A percentile compares a stretch with the other conserved stretches of the same genome.
Evolutionary conservation across 2,329 filamentous ascomycete genomes (phyloP).

Genomic region (Fusarium nematophilum): DNA sequence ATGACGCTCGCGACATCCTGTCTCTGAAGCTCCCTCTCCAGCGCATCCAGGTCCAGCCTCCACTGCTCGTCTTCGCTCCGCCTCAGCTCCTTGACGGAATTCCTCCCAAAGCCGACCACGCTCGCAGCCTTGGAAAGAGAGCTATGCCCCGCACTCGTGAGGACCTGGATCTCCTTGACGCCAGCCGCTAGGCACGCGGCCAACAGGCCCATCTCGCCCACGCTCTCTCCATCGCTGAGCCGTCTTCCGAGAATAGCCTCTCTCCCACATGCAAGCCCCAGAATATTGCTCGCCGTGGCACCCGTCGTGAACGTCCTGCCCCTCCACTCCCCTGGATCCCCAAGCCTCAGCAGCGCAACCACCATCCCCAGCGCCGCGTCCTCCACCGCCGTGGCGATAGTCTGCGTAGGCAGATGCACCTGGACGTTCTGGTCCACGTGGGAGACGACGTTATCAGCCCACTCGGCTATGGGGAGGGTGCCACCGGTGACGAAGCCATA

Average conservation of each 20-base stretch:
- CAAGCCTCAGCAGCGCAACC: slow-evolving; percentile 72
- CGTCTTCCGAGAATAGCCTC: slow-evolving; percentile 68
- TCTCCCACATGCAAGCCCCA: slow-evolving; percentile 74
- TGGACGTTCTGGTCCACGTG: slow-evolving; percentile 85
- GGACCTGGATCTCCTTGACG: slow-evolving; percentile 76
- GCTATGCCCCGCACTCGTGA: slow-evolving; percentile 86
- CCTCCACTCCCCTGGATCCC: slow-evolving; percentile 70
- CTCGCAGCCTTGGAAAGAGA: slow-evolving; percentile 86
- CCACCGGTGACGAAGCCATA: slow-evolving; percentile 93
- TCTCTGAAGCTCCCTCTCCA: slow-evolving; percentile 69
- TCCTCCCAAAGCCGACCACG: slow-evolving; percentile 80
- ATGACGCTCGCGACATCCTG: slow-evolving; percentile 76
- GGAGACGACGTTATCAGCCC: slow-evolving; percentile 87
- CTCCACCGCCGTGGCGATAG: slow-evolving; percentile 81
- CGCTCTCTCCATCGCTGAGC: slow-evolving; percentile 50
- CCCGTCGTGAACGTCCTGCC: slow-evolving; percentile 68
- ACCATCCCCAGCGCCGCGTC: slow-evolving; percentile 77
- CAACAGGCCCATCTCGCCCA: slow-evolving; percentile 77
- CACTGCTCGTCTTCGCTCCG: slow-evolving; percentile 68
- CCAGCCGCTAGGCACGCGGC: slow-evolving; percentile 73
- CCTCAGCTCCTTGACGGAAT: slow-evolving; percentile 71
- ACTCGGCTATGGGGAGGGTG: slow-evolving; percentile 79
- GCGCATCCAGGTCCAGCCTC: slow-evolving; percentile 72
- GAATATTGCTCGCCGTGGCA: slow-evolving; percentile 82
- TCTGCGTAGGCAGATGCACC: slow-evolving; percentile 83